Evolutionary conservation across 129 eudicot genomes (phyloP).

Genomic region (Helichrysum umbraculigerum): DNA sequence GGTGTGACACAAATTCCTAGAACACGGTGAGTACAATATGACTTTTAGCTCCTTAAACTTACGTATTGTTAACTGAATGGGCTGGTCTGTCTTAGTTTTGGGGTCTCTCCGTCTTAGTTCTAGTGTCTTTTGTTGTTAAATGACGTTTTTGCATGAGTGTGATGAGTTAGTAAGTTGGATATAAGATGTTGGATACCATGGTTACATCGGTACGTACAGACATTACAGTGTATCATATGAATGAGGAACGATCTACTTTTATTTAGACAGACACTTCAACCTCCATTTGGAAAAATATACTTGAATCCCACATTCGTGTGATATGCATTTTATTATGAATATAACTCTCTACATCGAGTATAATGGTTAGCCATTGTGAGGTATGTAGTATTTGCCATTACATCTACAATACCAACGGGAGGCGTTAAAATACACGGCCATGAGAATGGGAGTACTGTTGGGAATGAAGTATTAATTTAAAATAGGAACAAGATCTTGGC

Average conservation of each 20-base stretch:
- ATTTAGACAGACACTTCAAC: not conserved
- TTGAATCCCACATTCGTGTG: not conserved
- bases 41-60: not conserved
- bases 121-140: not conserved
- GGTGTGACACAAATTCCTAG: too few species aligned
- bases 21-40: not conserved
- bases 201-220: not conserved
- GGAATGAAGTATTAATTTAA: too few species aligned
- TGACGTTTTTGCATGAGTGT: not conserved
- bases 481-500: too few species aligned
- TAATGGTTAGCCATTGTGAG: not conserved
- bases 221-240: not conserved
- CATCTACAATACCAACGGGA: slow-evolving; percentile 1
- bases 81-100: too few species aligned
- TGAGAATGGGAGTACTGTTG: slow-evolving; percentile 16
- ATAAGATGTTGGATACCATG: too few species aligned
- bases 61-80: not conserved
- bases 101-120: not conserved
- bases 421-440: not conserved
- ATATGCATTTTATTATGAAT: not conserved
- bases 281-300: not conserved
- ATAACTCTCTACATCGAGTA: not conserved
- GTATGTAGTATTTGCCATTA: not conserved
- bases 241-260: not conserved
- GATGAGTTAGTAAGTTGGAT: not conserved